Percentiles rank a stretch among this genome's conserved stretches.
These are phyloP conservation scores for Gleditsia sinensis DNA, from an alignment of 306 rosid species.

Conservation along the genomic window DNA sequence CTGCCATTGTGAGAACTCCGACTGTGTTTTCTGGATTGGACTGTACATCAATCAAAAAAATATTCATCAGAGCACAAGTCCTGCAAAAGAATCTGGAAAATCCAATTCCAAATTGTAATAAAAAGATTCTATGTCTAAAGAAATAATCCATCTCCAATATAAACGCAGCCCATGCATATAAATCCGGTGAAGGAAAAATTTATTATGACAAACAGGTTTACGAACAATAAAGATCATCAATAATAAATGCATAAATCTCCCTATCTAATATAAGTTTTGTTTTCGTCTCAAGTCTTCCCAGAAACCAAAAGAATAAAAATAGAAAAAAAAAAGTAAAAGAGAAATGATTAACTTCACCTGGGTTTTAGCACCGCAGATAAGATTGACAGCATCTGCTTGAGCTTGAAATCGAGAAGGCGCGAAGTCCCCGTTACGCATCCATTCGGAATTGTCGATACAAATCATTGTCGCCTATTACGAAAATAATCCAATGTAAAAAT, in stretches of 20 bases:
- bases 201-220: not conserved
- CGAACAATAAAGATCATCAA: not conserved
- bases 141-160: not conserved
- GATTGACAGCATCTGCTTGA: conserved; percentile 87
- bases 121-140: not conserved
- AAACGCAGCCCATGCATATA: not conserved
- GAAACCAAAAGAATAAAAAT: not conserved
- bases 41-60: conserved; percentile 43
- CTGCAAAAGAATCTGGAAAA: not conserved
- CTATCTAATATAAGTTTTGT: not conserved
- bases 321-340: not conserved
- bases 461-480: conserved; percentile 85
- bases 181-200: not conserved
- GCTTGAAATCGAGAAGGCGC: conserved; percentile 89
- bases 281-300: not conserved
- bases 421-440: conserved; percentile 98
- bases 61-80: conserved; percentile 27
- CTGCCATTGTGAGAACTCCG: conserved; percentile 81
- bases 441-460: conserved; percentile 93
- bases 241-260: not conserved
- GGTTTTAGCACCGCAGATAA: conserved; percentile 96
- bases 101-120: not conserved
- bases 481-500: not conserved
- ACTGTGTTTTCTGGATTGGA: conserved; percentile 82
- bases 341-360: conserved; percentile 51